Evolutionary conservation across 805 yeast species (phyloP), one percentile per base, ranked within the genome.

Genomic region (Ogataea nakhonphanomensis): DNA sequence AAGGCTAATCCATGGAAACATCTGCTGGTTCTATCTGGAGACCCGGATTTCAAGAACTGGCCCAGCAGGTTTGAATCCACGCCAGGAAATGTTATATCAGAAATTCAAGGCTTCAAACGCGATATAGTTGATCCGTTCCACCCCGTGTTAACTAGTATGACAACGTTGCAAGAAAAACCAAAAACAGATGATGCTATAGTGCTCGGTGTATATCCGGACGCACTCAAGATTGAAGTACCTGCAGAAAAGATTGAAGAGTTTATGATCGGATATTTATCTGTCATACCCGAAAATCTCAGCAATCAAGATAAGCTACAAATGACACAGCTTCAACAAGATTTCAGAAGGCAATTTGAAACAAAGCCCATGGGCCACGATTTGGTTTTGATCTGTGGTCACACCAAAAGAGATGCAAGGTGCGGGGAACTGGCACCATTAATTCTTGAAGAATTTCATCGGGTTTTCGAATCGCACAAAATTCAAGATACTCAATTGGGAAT

Each of bases 331-430:
- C 51, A 48, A 29, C 32, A 32, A 12, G 32, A 36, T 34, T 53
- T 48, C 13, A 44, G 36, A 49, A 39, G 30, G 17, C 42, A 23
- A 23, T 45, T 31, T 44, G 54, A 25, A 31, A 22, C 36, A 7
- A 9, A 25, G n/a, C 33, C 7, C 33, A 46, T 57, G 10, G 37
- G 39, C 7, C 30, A 51, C 25, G 67, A 66, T 30, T 46, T 74
- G 28, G 61, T 80, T 1, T 58, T 82, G 21, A 71, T 81, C 1
- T 84, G 93, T 60, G 90, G 87, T 0, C 93, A 84, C 53, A 52
- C 68, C 0, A 58, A 72, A 32, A 57, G 91, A 46, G 93, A 84
- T 54, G 58, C 66, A 0, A 55, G 93, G 35, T 84, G 93, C 62
- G 91, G 90, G 1, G 50, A 61, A 14, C 49, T 79, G n/a, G 90